phyloP scores from a whole-genome alignment of 1,284 basidiomycete genomes.

The Schizopora paradoxa region DNA sequence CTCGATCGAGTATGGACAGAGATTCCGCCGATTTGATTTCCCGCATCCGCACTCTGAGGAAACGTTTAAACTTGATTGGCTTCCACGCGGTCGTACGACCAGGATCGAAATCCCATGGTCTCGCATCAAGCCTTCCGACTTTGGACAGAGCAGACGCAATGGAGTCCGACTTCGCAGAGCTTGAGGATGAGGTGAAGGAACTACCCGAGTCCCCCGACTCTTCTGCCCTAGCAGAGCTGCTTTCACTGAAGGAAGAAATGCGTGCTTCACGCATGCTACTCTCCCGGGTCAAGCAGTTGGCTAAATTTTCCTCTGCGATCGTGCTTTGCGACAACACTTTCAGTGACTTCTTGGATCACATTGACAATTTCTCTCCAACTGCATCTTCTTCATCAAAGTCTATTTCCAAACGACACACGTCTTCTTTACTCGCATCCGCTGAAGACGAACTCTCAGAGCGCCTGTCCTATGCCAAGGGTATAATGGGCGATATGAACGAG shows the following conservation, averaged over 20 bases:
- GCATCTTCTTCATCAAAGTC: slow-evolving; percentile 48
- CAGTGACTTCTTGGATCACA: slow-evolving; percentile 76
- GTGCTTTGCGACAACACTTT: slow-evolving; percentile 63
- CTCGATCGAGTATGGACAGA: slow-evolving; percentile 6
- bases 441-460: slow-evolving; percentile 62
- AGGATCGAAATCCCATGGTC: slow-evolving; percentile 5
- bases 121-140: slow-evolving; percentile 48
- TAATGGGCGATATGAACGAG: slow-evolving; percentile 42
- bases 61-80: slow-evolving; percentile 25
- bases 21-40: slow-evolving; percentile 4
- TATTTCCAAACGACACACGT: slow-evolving; percentile 45
- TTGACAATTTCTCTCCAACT: slow-evolving; percentile 69
- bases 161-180: slow-evolving; percentile 38
- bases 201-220: slow-evolving; percentile 41
- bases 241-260: slow-evolving; percentile 55
- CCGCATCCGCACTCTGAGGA: slow-evolving; percentile 16
- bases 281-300: slow-evolving; percentile 46
- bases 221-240: slow-evolving; percentile 48
- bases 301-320: slow-evolving; percentile 43
- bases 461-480: slow-evolving; percentile 52
- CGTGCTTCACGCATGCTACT: slow-evolving; percentile 45
- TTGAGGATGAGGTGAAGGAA: slow-evolving; percentile 40
- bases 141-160: slow-evolving; percentile 41
- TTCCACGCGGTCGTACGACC: slow-evolving; percentile 43
- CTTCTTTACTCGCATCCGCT: slow-evolving; percentile 38